Percentiles rank a stretch among this genome's conserved stretches.
phyloP scores from a whole-genome alignment of 306 rosid genomes.

The Trifolium fragiferum region DNA sequence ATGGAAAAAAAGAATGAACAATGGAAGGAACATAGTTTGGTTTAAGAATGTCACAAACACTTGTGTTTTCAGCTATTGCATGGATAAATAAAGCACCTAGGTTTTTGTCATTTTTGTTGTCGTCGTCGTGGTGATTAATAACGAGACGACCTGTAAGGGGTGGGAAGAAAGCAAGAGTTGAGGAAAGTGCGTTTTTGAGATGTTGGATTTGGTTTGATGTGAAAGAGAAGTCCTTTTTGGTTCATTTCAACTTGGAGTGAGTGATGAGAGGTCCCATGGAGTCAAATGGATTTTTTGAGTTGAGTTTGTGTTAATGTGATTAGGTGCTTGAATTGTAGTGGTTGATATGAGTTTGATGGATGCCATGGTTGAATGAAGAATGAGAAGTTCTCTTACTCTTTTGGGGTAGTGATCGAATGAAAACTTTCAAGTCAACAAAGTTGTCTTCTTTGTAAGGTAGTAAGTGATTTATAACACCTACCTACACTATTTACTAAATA shows the following conservation, averaged over 20 bases:
- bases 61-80: slow-evolving; percentile 21
- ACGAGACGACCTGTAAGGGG: slow-evolving; percentile 45
- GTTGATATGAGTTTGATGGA: slow-evolving; percentile 11
- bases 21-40: slow-evolving; percentile 38
- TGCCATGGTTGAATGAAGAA: not conserved
- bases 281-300: slow-evolving; percentile 28
- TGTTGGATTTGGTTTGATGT: slow-evolving; percentile 14
- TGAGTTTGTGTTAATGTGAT: not conserved
- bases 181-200: slow-evolving; percentile 45
- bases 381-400: not conserved
- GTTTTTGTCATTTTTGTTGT: not conserved
- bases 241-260: slow-evolving; percentile 5
- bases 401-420: not conserved
- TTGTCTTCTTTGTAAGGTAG: not conserved
- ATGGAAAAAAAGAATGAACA: slow-evolving; percentile 46
- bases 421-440: not conserved
- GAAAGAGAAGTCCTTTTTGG: slow-evolving; percentile 51
- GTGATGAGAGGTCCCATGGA: slow-evolving; percentile 46
- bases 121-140: not conserved
- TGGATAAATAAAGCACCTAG: slow-evolving; percentile 44
- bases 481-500: too few relatives aligned
- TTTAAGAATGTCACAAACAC: slow-evolving; percentile 37
- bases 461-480: not conserved
- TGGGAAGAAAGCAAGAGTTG: slow-evolving; percentile 37
- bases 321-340: slow-evolving; percentile 6